Base-by-base conservation (phyloP, 139 green algal species). In the Closterium sp. region DNA sequence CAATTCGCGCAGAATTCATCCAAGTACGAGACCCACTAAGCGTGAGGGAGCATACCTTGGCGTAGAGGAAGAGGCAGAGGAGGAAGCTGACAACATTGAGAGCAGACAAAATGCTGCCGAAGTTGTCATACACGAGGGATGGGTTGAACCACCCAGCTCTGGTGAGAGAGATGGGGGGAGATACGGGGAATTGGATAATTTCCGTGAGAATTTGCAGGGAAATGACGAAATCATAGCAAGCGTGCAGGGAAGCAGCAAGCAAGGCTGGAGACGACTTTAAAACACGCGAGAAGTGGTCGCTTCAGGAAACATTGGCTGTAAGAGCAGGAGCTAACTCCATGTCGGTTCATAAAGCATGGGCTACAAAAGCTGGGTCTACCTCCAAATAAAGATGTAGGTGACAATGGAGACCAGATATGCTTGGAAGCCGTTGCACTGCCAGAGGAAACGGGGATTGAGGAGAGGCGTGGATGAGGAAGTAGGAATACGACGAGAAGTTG, bases 31-130 rank as follows among this genome's bases (percentile, higher is more conserved):
- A n/a, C n/a, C n/a, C n/a, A n/a, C n/a, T 36, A 30, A 0, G 32
- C n/a, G 33, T 38, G 31, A 8, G 31, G 28, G 85, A 43, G 35
- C 93, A 84, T 4, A 97, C 96, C 92, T 97, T 97, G 87, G 96
- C 19, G 89, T 93, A 94, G 4, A 97, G 92, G 33, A 96, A 95
- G 12, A 91, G 35, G 92, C 96, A 97, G 33, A 97, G 90, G 8
- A 91, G 25, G 4, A 97, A 85, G 83, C 90, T 92, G 91, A 96
- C 95, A 16, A 96, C 87, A 88, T 96, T 97, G 32, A 96, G 87
- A 0, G 94, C 95, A 12, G 93, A 93, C 4, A 97, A 55, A 6
- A 97, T 96, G 84, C 97, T 94, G 7, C 95, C 95, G 89, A 97
- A 94, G 19, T 95, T 89, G 84, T 97, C 95, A 86, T 97, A 97